Evolutionary conservation across 2,329 filamentous ascomycete species (phyloP).

Genomic region (Penicillium olsonii): DNA sequence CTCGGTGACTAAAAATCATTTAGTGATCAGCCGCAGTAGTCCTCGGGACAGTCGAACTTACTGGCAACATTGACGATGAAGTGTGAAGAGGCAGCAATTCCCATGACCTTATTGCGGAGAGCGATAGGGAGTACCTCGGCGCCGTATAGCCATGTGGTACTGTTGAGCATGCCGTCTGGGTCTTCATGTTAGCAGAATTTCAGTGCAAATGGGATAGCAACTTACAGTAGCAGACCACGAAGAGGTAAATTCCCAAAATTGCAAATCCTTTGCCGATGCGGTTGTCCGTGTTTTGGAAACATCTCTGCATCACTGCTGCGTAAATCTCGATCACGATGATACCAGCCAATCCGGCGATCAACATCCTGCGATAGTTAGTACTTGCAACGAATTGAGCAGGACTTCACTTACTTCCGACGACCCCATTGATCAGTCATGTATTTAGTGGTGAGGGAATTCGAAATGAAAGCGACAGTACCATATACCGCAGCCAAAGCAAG

Average conservation of each 20-base stretch:
- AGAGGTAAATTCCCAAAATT: constrained; percentile 61
- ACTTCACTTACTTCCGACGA: constrained; percentile 50
- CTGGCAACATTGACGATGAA: constrained; percentile 57
- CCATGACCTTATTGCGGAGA: constrained; percentile 58
- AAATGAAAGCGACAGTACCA: constrained; percentile 55
- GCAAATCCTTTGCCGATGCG: constrained; percentile 60
- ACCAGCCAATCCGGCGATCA: constrained; percentile 54
- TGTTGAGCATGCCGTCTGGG: constrained; percentile 55
- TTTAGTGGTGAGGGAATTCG: constrained; percentile 54
- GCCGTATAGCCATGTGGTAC: constrained; percentile 58
- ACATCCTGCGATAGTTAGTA: constrained; percentile 48
- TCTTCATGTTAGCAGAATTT: constrained; percentile 1
- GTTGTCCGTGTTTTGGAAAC: constrained; percentile 59
- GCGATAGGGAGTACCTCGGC: constrained; percentile 58
- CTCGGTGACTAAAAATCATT: constrained; percentile 46
- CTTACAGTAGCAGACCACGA: constrained; percentile 58
- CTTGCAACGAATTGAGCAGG: not conserved
- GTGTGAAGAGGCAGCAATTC: constrained; percentile 55
- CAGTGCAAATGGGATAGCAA: not conserved
- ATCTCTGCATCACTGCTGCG: constrained; percentile 59
- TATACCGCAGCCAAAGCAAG: constrained; percentile 58
- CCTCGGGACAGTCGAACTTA: constrained; percentile 22
- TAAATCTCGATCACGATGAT: constrained; percentile 61
- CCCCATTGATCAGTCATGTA: constrained; percentile 61
- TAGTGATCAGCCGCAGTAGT: not conserved